These are phyloP conservation scores for Asparagopsis taxiformis DNA, from an alignment of 31 red algal genomes.

Conservation along the genomic window DNA sequence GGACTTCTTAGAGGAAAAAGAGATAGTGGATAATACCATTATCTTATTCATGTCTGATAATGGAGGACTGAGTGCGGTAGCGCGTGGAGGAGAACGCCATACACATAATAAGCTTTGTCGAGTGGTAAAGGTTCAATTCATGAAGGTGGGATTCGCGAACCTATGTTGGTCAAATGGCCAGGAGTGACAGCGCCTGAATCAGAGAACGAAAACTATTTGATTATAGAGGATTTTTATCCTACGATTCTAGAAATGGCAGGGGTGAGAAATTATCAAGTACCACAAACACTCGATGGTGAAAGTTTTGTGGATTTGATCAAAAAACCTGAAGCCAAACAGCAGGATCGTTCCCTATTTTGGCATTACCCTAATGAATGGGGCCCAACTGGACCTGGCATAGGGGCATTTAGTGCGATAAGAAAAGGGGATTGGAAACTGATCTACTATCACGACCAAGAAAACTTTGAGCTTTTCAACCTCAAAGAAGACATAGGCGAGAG, in stretches of 20 bases:
- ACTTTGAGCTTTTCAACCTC: conserved; percentile 9
- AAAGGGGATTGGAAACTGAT: conserved; percentile 6
- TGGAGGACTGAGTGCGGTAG: too few species aligned
- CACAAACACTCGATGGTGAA: background rate
- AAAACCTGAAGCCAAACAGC: background rate
- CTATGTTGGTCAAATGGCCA: background rate
- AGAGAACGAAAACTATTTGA: background rate
- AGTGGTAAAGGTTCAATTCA: background rate
- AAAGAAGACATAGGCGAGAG: too few species aligned
- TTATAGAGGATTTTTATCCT: background rate
- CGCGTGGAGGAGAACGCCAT: background rate
- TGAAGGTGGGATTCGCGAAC: conserved; percentile 6
- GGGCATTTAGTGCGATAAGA: background rate
- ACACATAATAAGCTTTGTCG: background rate
- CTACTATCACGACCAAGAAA: background rate
- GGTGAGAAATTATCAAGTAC: too few species aligned
- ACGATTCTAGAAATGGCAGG: conserved; percentile 11
- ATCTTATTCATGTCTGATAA: conserved; percentile 6
- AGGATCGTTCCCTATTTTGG: conserved; percentile 7
- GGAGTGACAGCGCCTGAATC: background rate
- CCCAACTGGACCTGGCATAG: background rate
- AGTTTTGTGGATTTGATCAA: background rate
- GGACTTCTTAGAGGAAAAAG: background rate
- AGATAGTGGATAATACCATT: background rate
- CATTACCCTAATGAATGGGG: background rate